A percentile compares a stretch with the other conserved stretches of the same genome.
These are phyloP conservation scores for Pseudogymnoascus sp. DNA, from an alignment of 2,329 filamentous ascomycete species.

Conservation along the genomic window DNA sequence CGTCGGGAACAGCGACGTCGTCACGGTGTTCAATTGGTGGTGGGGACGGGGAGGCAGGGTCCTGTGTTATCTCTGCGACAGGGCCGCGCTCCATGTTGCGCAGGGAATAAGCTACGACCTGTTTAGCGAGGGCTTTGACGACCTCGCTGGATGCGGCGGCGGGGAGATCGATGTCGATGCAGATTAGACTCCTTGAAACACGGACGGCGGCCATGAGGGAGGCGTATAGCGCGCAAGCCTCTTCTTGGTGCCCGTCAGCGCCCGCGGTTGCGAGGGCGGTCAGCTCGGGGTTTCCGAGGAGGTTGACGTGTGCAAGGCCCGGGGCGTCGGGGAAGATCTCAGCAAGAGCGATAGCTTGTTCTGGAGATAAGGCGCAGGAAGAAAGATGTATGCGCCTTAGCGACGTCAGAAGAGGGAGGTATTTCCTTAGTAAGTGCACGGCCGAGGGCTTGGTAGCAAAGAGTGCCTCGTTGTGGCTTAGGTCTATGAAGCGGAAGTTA, in stretches of 20 bases:
- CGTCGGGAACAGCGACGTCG: constrained; percentile 64
- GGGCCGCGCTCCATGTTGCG: constrained; percentile 80
- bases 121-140: constrained; percentile 84
- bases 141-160: constrained; percentile 76
- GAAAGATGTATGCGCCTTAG: constrained; percentile 81
- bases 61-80: constrained; percentile 54
- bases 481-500: constrained; percentile 79
- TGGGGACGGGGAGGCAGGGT: constrained; percentile 66
- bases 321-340: constrained; percentile 83
- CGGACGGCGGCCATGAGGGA: constrained; percentile 83
- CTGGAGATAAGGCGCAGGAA: constrained; percentile 75
- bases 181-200: constrained; percentile 75
- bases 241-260: constrained; percentile 76
- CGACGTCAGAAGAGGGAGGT: constrained; percentile 69
- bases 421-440: constrained; percentile 63
- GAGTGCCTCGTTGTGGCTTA: constrained; percentile 80
- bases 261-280: constrained; percentile 64
- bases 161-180: constrained; percentile 86
- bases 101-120: constrained; percentile 90
- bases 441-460: constrained; percentile 70
- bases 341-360: constrained; percentile 83
- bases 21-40: constrained; percentile 35
- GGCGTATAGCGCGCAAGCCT: constrained; percentile 88
- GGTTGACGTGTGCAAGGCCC: constrained; percentile 75
- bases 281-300: constrained; percentile 74